These are phyloP conservation scores for Detonula confervacea DNA, from an alignment of 352 stramenopile genomes.

Conservation along the genomic window DNA sequence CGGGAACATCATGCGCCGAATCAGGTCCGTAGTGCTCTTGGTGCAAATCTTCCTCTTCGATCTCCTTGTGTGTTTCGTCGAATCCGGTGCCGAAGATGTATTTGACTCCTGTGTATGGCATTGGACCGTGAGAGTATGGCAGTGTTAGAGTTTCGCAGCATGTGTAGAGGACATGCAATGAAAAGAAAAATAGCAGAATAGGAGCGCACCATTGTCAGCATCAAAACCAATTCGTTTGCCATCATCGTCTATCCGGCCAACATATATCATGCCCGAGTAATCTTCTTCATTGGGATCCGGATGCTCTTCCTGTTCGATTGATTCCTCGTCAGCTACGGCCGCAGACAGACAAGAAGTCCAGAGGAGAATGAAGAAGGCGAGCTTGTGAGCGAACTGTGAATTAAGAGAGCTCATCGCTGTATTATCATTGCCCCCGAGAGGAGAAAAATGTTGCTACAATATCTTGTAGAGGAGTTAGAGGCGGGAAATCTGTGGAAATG, in stretches of 20 bases:
- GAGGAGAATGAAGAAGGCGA: conserved; percentile 4
- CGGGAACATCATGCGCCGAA: conserved; percentile 60
- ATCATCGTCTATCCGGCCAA: conserved; percentile 55
- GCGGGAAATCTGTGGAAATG: too few relatives aligned
- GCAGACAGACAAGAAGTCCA: conserved; percentile 13
- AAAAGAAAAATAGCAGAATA: too few relatives aligned
- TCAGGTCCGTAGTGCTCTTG: conserved; percentile 62
- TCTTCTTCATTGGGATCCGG: conserved; percentile 82
- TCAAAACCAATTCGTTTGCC: conserved; percentile 67
- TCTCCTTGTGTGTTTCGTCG: conserved; percentile 72
- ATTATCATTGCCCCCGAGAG: too few relatives aligned
- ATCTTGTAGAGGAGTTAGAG: too few relatives aligned
- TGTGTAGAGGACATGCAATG: too few relatives aligned
- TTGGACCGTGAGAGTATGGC: not conserved
- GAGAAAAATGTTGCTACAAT: too few relatives aligned
- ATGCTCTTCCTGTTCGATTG: conserved; percentile 52
- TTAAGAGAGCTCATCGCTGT: too few relatives aligned
- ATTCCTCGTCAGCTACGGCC: not conserved
- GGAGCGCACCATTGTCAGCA: conserved; percentile 56
- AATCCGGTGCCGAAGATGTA: conserved; percentile 83
- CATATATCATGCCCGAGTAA: conserved; percentile 77
- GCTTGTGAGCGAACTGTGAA: too few relatives aligned
- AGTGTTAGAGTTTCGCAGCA: too few relatives aligned
- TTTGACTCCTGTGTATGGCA: conserved; percentile 47
- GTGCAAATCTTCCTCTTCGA: conserved; percentile 71